Evolutionary conservation across 805 yeast species (phyloP).

Genomic region (Saccharomycopsis synnaedendra): DNA sequence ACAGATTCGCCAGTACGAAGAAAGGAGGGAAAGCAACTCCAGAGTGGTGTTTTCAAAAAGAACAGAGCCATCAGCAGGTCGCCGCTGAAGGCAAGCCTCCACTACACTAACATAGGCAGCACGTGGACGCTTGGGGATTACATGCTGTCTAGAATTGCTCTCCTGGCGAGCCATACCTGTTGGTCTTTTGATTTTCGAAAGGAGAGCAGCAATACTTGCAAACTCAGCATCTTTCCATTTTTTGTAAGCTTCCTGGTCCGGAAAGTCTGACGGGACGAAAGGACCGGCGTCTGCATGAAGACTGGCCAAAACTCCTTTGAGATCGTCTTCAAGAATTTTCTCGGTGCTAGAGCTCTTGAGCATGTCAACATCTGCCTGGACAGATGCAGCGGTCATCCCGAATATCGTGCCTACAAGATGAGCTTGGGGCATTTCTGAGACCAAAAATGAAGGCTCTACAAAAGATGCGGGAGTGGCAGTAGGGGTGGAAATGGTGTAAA

Average conservation of each 20-base stretch:
- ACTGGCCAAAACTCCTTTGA: constrained; percentile 16
- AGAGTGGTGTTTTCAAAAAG: constrained; percentile 10
- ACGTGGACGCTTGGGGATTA: constrained; percentile 24
- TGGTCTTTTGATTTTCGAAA: constrained; percentile 18
- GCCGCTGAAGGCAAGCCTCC: constrained; percentile 28
- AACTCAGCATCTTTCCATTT: constrained; percentile 32
- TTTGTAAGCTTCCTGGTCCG: constrained; percentile 22
- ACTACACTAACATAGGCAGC: constrained; percentile 28
- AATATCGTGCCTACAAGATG: constrained; percentile 39
- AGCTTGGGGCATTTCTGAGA: constrained; percentile 45
- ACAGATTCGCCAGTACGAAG: constrained; percentile 47
- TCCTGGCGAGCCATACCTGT: constrained; percentile 8
- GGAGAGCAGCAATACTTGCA: constrained; percentile 22
- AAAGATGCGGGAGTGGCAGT: constrained; percentile 24
- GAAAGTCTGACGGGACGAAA: constrained; percentile 27
- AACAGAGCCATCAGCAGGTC: not conserved
- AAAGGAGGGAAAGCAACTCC: constrained; percentile 10
- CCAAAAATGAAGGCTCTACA: constrained; percentile 37
- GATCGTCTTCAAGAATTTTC: constrained; percentile 22
- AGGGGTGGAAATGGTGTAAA: constrained; percentile 13
- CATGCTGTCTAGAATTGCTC: constrained; percentile 20
- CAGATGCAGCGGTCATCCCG: constrained; percentile 30
- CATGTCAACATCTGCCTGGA: constrained; percentile 44
- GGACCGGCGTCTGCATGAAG: constrained; percentile 23
- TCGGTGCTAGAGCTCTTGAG: constrained; percentile 31